Evolutionary conservation across 1,284 basidiomycete species (phyloP), one percentile per base, ranked within the genome.

Genomic region (Ganoderma boninense): DNA sequence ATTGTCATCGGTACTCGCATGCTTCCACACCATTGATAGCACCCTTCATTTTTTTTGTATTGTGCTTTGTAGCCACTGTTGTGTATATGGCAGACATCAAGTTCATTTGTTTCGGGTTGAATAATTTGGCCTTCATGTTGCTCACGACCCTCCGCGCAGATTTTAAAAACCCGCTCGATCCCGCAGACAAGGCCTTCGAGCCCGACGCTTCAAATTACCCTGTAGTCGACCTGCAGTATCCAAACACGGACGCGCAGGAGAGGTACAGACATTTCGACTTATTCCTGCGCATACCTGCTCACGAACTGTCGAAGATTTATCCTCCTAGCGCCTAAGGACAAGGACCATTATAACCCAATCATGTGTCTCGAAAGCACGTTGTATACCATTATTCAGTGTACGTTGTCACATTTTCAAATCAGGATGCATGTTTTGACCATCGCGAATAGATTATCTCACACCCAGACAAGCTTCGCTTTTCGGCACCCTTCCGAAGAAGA

Each of bases 321-420:
- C 69, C 84, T 94, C 68, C 85, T 93, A 61, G 87, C 85, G 57
- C 93, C 93, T 23, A 93, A 90, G 77, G 93, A 95, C 82, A 89
- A 89, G 74, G 92, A 95, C 75, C 92, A 93, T 76, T 94, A 94
- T 78, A 91, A 92, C 77, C 93, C 93, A 18, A 89, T 94, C 67
- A 86, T 90, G 84, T 91, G 91, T 75, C 82, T 94, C 43, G 90
- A 92, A 80, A 84, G 85, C 72, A 87, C 89, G 7, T 79, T 94
- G 43, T 85, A 90, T 79, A 89, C 87, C 63, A 93, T 94, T 54
- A 79, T 93, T 69, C 86, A 92, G 81, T 84, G 92, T 92, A 73
- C 65, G 87, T 80, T 38, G 42, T 44, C 18, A 32, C 46, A 6
- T 38, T n/a, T 44, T 61, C 57, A 52, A 61, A 43, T 40, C 13